Conservation (phyloP, 257 asterid species). For the Paulownia fortunei region DNA sequence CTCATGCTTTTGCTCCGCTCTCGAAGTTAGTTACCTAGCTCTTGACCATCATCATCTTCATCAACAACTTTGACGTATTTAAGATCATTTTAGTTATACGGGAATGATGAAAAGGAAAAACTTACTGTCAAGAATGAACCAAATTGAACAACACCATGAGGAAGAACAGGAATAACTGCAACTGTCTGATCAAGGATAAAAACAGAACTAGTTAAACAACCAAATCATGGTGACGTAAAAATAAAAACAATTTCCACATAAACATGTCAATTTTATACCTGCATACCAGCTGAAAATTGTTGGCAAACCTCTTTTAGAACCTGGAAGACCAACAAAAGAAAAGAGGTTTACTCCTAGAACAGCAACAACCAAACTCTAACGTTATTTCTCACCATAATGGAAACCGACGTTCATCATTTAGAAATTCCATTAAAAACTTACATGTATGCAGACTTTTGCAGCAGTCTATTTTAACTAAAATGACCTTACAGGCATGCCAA, state of each 20-base stretch:
- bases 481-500: not conserved
- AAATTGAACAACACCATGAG: slow-evolving; percentile 92
- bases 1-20: too few relatives aligned
- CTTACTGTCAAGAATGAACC: slow-evolving; percentile 72
- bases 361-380: not conserved
- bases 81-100: not conserved
- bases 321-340: slow-evolving; percentile 38
- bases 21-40: not conserved
- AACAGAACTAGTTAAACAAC: not conserved
- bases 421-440: not conserved
- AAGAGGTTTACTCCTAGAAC: not conserved
- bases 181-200: slow-evolving; percentile 60
- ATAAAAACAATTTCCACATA: not conserved
- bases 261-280: slow-evolving; percentile 48
- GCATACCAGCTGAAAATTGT: slow-evolving; percentile 90
- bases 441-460: not conserved
- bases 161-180: slow-evolving; percentile 86
- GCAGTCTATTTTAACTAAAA: not conserved
- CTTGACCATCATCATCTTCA: not conserved
- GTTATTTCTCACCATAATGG: not conserved
- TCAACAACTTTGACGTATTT: not conserved
- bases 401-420: not conserved
- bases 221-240: not conserved
- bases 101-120: not conserved
- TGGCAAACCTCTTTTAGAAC: slow-evolving; percentile 69